A percentile compares a stretch with the other conserved stretches of the same genome.
phyloP scores from a whole-genome alignment of 345 rosid species.

The Gossypium australe region DNA sequence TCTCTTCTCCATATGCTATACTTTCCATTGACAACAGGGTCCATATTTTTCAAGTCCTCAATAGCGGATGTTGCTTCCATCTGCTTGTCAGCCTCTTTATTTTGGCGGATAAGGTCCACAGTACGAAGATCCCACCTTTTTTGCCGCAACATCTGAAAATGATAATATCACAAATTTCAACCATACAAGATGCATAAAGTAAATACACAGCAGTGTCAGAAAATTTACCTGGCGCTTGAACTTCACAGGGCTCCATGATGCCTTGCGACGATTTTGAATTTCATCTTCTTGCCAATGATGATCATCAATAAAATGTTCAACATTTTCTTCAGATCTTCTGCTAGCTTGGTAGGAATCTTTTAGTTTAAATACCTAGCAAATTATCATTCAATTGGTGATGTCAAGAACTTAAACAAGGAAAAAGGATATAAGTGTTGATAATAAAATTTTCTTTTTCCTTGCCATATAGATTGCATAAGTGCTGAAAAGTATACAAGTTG shows the following conservation, averaged over 20 bases:
- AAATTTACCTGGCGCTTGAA: slow-evolving; percentile 71
- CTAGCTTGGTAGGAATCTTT: slow-evolving; percentile 35
- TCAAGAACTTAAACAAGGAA: slow-evolving; percentile 9
- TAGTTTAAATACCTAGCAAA: slow-evolving; percentile 26
- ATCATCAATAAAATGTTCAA: slow-evolving; percentile 22
- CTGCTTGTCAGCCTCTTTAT: slow-evolving; percentile 50
- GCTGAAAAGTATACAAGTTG: slow-evolving; percentile 3
- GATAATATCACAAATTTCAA: slow-evolving; percentile 26
- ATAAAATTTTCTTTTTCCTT: slow-evolving; percentile 5
- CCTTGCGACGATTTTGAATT: slow-evolving; percentile 22
- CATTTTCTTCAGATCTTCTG: slow-evolving; percentile 28
- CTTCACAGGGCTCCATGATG: slow-evolving; percentile 64
- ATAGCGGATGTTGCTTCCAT: slow-evolving; percentile 50
- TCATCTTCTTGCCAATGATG: slow-evolving; percentile 28
- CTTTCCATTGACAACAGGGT: slow-evolving; percentile 56
- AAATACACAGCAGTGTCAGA: slow-evolving; percentile 17
- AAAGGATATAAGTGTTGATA: neutral
- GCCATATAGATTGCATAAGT: neutral
- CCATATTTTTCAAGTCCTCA: slow-evolving; percentile 47
- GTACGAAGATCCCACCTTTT: slow-evolving; percentile 60
- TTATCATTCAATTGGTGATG: slow-evolving; percentile 4
- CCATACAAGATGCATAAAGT: slow-evolving; percentile 3
- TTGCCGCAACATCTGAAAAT: slow-evolving; percentile 52
- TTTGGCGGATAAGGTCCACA: slow-evolving; percentile 52
- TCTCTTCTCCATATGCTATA: slow-evolving; percentile 97